Base-by-base conservation (phyloP, 257 asterid genomes). In the Marsdenia floribunda region DNA sequence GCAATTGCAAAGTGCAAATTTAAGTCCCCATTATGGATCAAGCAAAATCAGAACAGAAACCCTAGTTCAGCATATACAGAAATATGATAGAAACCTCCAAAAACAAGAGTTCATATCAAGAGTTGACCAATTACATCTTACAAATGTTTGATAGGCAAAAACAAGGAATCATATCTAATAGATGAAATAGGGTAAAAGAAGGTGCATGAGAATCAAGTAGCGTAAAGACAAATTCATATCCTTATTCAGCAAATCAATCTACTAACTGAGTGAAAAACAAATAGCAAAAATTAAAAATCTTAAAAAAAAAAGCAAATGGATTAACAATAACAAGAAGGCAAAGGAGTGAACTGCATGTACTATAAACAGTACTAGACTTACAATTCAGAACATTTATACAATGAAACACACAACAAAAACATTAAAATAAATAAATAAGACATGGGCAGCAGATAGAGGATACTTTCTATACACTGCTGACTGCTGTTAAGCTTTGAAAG, bases 391-490 rank as follows among this genome's bases (percentile, higher is more conserved):
- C 50, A 66, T 19, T 66, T 42, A 8, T 42, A 67, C 46, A 35
- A 16, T 66, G 16, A 52, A 46, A 57, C 13, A 15, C 2, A 50
- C 52, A 73, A 69, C 24, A 59, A 13, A 26, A 55, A 24, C 18
- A 59, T 7, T 15, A 63, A 75, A 14, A 65, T 19, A 72, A 73
- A 21, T 19, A 71, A 73, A 22, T 73, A 44, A 46, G 33, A 37
- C 1, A 24, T 52, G 14, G 19, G 66, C 38, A 46, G 29, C 44
- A 55, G 64, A 80, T 66, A 66, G 42, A 88, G 86, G 91, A 86
- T 93, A 93, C 98, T 91, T 70, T 91, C 97, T 67, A 93, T 93
- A 83, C 98, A 91, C 83, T 93, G 98, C 77, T 93, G 98, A 73
- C 93, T 85, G 87, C 84, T 89, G 77, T 85, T 89, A 83, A 93